Evolutionary conservation across 225 moss, liverwort and hornwort species (phyloP).

Genomic region (Thuidium tamariscinum): DNA sequence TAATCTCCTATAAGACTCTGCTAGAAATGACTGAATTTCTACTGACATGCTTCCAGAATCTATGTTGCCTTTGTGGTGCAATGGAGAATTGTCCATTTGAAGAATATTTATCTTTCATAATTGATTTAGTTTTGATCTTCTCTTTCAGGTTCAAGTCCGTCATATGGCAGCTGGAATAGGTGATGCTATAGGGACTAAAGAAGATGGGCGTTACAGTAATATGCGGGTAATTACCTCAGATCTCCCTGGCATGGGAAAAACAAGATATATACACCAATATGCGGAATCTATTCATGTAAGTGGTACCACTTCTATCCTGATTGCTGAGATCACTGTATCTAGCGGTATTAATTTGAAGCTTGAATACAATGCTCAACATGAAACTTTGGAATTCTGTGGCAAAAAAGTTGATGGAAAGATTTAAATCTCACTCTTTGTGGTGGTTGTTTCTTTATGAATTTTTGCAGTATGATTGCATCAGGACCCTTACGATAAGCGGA

Average conservation of each 20-base stretch:
- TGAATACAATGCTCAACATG: background rate
- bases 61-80: background rate
- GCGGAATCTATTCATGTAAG: constrained; percentile 8
- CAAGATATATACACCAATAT: constrained; percentile 10
- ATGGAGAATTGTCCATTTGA: background rate
- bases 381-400: background rate
- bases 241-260: constrained; percentile 51
- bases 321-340: background rate
- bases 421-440: background rate
- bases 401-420: background rate
- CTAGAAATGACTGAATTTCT: background rate
- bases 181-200: background rate
- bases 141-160: constrained; percentile 28
- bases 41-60: background rate
- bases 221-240: constrained; percentile 42
- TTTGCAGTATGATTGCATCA: constrained; percentile 9
- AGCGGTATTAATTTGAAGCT: background rate
- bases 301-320: background rate
- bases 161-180: constrained; percentile 14
- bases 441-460: background rate
- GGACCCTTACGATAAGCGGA: constrained; percentile 27
- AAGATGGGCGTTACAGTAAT: background rate
- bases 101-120: background rate
- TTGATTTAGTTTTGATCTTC: background rate
- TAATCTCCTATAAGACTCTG: background rate